A percentile compares a stretch with the other conserved stretches of the same genome.
Conservation (phyloP, 2,329 filamentous ascomycete genomes). For the Lecanoromycetidae sp. region DNA sequence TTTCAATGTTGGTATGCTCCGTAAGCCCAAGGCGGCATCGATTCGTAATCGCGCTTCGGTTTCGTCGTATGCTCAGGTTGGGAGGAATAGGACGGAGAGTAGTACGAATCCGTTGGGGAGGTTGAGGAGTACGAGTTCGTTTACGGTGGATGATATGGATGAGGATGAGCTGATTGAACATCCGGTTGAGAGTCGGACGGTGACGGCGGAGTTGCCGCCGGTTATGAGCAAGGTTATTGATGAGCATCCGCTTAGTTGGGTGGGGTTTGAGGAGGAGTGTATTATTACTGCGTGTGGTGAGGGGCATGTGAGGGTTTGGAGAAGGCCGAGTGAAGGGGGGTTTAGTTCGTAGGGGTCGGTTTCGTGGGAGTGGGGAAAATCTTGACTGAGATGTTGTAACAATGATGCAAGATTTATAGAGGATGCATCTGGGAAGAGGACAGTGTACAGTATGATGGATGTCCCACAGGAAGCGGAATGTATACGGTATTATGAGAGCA, state of each 20-base stretch:
- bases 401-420: too few species aligned
- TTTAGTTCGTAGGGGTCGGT: not conserved
- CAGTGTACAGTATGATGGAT: too few species aligned
- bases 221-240: constrained; percentile 84
- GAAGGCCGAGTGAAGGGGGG: constrained; percentile 8
- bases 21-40: constrained; percentile 59
- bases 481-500: too few species aligned
- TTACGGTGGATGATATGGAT: constrained; percentile 40
- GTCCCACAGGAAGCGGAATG: too few species aligned
- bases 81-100: constrained; percentile 50
- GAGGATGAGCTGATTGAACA: constrained; percentile 57
- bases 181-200: constrained; percentile 69
- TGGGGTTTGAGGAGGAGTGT: constrained; percentile 85
- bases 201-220: constrained; percentile 76
- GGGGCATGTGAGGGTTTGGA: constrained; percentile 67
- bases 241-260: constrained; percentile 73
- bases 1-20: constrained; percentile 93
- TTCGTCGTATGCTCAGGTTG: constrained; percentile 31
- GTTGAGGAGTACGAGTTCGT: constrained; percentile 58
- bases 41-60: constrained; percentile 33
- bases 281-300: constrained; percentile 87
- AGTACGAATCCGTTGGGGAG: constrained; percentile 21
- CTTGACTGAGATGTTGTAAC: not conserved
- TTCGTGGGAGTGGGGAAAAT: not conserved
- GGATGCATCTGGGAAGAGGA: too few species aligned